A percentile compares a stretch with the other conserved stretches of the same genome.
Conservation (phyloP, 148 eudicot genomes). For the Rhododendron mucronatum region DNA sequence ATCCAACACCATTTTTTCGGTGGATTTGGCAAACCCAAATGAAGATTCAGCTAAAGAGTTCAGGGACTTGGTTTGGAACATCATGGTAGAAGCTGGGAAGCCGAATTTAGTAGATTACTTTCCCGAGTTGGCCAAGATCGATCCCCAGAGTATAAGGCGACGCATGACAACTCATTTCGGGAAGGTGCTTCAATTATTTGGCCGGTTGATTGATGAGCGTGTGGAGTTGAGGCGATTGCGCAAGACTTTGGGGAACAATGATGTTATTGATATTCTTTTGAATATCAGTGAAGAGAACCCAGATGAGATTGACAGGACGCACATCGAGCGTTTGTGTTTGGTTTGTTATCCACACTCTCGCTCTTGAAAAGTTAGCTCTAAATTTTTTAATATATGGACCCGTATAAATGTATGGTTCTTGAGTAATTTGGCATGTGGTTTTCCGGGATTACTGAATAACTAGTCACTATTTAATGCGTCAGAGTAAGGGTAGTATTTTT, state of each 20-base stretch:
- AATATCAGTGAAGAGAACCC: slow-evolving; percentile 7
- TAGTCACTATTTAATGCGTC: too few species aligned
- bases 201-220: slow-evolving; percentile 8
- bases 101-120: slow-evolving; percentile 19
- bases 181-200: slow-evolving; percentile 10
- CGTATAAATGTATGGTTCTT: too few species aligned
- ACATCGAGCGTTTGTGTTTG: slow-evolving; percentile 17
- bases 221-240: slow-evolving; percentile 6
- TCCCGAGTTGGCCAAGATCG: slow-evolving; percentile 11
- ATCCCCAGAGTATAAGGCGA: slow-evolving; percentile 19
- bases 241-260: background rate
- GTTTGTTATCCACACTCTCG: background rate
- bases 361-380: too few species aligned
- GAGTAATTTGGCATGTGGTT: too few species aligned
- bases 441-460: too few species aligned
- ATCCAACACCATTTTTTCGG: slow-evolving; percentile 8
- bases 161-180: background rate
- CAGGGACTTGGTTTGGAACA: slow-evolving; percentile 5
- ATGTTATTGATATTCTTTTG: slow-evolving; percentile 20
- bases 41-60: slow-evolving; percentile 5
- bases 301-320: slow-evolving; percentile 13
- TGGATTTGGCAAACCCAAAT: slow-evolving; percentile 15
- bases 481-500: too few species aligned
- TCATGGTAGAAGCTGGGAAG: slow-evolving; percentile 12
- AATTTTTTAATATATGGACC: too few species aligned